Evolutionary conservation across 2,329 filamentous ascomycete genomes (phyloP).

Genomic region (Exserohilum turcica): DNA sequence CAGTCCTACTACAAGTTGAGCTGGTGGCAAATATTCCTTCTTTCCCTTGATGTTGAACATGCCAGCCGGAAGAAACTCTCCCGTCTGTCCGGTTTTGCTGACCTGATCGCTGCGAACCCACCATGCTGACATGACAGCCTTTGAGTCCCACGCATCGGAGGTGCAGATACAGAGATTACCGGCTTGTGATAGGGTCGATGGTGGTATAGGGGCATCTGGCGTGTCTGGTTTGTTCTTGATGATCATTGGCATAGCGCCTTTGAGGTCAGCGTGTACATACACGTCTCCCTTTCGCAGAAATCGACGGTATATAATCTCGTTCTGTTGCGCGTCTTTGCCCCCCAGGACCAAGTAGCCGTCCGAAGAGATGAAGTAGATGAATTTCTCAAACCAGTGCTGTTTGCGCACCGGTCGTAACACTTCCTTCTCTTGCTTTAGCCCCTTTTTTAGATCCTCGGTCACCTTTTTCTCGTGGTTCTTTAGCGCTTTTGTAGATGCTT

Average conservation of each 20-base stretch:
- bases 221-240: constrained; percentile 84
- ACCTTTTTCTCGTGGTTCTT: constrained; percentile 93
- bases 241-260: constrained; percentile 81
- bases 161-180: constrained; percentile 83
- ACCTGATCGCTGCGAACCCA: constrained; percentile 93
- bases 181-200: constrained; percentile 88
- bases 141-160: constrained; percentile 93
- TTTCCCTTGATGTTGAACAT: constrained; percentile 81
- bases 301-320: constrained; percentile 86
- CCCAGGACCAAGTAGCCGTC: constrained; percentile 93
- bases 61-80: constrained; percentile 79
- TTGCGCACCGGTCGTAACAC: constrained; percentile 80
- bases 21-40: constrained; percentile 89
- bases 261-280: constrained; percentile 88
- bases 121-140: constrained; percentile 93
- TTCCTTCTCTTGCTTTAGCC: constrained; percentile 89
- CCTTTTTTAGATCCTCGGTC: constrained; percentile 80
- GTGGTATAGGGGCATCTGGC: constrained; percentile 84
- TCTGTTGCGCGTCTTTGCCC: constrained; percentile 86
- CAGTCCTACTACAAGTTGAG: constrained; percentile 85
- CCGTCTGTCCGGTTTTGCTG: constrained; percentile 78
- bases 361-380: constrained; percentile 91
- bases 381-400: constrained; percentile 97
- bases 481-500: constrained; percentile 80
- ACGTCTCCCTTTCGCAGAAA: constrained; percentile 88